Evolutionary conservation across 371 early-diverging fungal genomes (phyloP), one percentile per base, ranked within the genome.

Genomic region (Lichtheimia hyalospora): DNA sequence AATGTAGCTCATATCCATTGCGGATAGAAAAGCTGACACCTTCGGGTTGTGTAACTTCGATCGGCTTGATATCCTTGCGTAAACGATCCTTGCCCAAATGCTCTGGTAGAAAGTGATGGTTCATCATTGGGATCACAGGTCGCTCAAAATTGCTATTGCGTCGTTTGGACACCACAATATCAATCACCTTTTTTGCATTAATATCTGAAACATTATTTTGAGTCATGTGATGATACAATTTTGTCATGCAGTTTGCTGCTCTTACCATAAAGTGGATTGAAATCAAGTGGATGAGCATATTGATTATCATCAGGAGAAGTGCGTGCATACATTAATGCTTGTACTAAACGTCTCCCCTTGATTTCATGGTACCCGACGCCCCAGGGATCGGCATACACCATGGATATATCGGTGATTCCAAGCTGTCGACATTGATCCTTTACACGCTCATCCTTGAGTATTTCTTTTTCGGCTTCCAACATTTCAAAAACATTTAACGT

Each of bases 281-380:
- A 71, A 61, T 78, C 79, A 27, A 78, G 61, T 57, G 79, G 79
- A 63, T 78, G 79, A 16, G 79, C 79, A 64, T 78, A 78, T 48
- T 75, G 79, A 21, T 78, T 78, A 39, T 75, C 75, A 44, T 78
- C 71, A 21, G 71, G 70, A 23, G 67, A 66, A 13, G 69, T 73
- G 56, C 75, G 73, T 56, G 63, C 58, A 27, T 78, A 75, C 71
- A 73, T 64, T 8, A 75, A 56, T 28, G 69, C 79, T 54, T 73
- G 75, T 67, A 71, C 67, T 52, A 75, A 44, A 49, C 79, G 71
- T 42, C 65, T 70, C 12, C 61, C 67, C 75, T 54, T 67, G 66
- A 60, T 74, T n/a, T 46, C 44, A 50, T 74, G 73, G 13, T 65
- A 66, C 52, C 72, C 77, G 52, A 75, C 69, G 46, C 71, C 74